Conservation (phyloP, 1,284 basidiomycete species). For the Papiliotrema fonsecae region DNA sequence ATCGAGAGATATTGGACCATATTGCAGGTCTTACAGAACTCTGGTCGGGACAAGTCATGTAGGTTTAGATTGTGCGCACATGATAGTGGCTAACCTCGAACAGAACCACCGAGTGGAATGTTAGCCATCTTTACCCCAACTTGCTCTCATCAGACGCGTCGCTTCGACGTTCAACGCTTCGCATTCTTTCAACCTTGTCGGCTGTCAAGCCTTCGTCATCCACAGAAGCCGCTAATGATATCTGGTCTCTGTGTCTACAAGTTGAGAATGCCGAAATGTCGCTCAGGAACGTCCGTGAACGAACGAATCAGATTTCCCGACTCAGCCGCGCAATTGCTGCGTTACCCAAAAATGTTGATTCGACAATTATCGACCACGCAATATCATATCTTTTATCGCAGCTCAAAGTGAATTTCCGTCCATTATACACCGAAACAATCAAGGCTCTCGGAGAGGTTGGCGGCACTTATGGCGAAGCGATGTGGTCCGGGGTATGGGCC, state of each 20-base stretch:
- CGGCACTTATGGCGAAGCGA: slow-evolving; percentile 58
- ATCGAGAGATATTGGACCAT: slow-evolving; percentile 54
- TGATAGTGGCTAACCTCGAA: neutral
- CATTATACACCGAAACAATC: slow-evolving; percentile 78
- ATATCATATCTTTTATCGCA: slow-evolving; percentile 52
- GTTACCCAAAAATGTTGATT: slow-evolving; percentile 15
- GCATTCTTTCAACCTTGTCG: slow-evolving; percentile 36
- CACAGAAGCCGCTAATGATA: slow-evolving; percentile 31
- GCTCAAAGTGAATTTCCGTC: slow-evolving; percentile 83
- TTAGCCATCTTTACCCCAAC: slow-evolving; percentile 28
- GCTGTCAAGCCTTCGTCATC: slow-evolving; percentile 6
- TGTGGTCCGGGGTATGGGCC: slow-evolving; percentile 67
- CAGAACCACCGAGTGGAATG: neutral
- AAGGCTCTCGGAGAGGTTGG: slow-evolving; percentile 58
- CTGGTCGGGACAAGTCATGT: slow-evolving; percentile 19
- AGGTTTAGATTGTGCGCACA: slow-evolving; percentile 4
- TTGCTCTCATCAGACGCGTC: slow-evolving; percentile 50
- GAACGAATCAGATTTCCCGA: slow-evolving; percentile 61
- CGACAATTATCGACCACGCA: slow-evolving; percentile 53
- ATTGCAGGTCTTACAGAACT: slow-evolving; percentile 53
- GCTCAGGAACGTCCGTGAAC: slow-evolving; percentile 72
- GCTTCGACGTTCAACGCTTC: slow-evolving; percentile 44
- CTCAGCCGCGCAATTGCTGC: slow-evolving; percentile 29
- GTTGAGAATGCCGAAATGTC: slow-evolving; percentile 71
- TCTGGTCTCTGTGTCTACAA: slow-evolving; percentile 61